These are phyloP conservation scores for Austroboletus eburneus DNA, from an alignment of 768 basidiomycete species.

Conservation along the genomic window DNA sequence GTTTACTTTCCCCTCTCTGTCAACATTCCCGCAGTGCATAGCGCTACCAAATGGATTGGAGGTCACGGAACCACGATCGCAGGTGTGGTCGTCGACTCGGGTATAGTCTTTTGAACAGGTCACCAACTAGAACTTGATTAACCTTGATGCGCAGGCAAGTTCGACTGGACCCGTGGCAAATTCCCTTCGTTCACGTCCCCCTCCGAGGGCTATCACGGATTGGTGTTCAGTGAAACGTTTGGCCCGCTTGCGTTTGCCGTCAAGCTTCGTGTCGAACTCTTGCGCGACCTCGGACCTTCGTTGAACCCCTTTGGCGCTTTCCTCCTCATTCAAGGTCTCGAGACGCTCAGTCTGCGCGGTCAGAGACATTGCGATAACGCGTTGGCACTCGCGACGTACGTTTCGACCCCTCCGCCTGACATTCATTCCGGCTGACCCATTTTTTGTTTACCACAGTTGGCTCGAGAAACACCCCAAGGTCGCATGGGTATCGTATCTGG, in stretches of 20 bases:
- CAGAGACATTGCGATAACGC: constrained; percentile 59
- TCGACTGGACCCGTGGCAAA: constrained; percentile 50
- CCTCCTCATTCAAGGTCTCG: constrained; percentile 55
- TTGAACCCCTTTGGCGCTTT: constrained; percentile 57
- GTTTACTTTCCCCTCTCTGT: not conserved
- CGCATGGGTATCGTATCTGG: constrained; percentile 77
- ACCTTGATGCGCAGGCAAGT: constrained; percentile 54
- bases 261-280: constrained; percentile 48
- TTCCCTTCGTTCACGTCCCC: constrained; percentile 58
- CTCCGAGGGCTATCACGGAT: constrained; percentile 53
- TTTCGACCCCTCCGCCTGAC: not conserved
- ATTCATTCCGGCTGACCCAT: not conserved
- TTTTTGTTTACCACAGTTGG: constrained; percentile 28
- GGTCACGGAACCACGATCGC: constrained; percentile 67
- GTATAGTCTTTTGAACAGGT: constrained; percentile 27
- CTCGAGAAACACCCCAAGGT: constrained; percentile 64
- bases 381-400: constrained; percentile 43
- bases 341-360: constrained; percentile 57
- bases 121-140: no score
- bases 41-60: constrained; percentile 65
- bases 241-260: constrained; percentile 48
- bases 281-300: constrained; percentile 50
- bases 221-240: constrained; percentile 48
- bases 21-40: constrained; percentile 37
- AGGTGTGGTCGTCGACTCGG: constrained; percentile 58